Evolutionary conservation across 31 red algal genomes (phyloP).

Genomic region (Endocladia muricata): DNA sequence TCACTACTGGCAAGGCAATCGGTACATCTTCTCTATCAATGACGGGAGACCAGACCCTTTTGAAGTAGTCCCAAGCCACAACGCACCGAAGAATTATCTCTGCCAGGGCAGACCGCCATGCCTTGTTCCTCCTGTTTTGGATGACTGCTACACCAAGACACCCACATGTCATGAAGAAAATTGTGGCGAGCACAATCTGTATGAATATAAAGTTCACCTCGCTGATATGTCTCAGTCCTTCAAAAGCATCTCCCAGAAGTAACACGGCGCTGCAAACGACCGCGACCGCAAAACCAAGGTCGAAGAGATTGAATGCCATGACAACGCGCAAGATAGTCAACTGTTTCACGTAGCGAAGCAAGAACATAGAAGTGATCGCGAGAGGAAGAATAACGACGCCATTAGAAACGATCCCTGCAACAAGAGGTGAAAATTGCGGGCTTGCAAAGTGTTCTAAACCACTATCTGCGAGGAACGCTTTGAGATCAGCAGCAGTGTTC

Average conservation of each 20-base stretch:
- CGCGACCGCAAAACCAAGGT: slow-evolving; percentile 43
- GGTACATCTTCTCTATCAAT: slow-evolving; percentile 55
- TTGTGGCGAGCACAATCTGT: slow-evolving; percentile 34
- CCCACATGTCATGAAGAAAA: slow-evolving; percentile 46
- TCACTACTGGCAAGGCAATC: slow-evolving; percentile 27
- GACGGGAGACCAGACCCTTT: slow-evolving; percentile 52
- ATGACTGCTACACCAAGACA: slow-evolving; percentile 23
- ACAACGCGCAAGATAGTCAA: slow-evolving; percentile 38
- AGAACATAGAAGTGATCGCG: slow-evolving; percentile 30
- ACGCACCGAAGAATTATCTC: slow-evolving; percentile 17
- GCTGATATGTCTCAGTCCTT: slow-evolving; percentile 63
- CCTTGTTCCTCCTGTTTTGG: slow-evolving; percentile 25
- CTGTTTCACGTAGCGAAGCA: slow-evolving; percentile 40
- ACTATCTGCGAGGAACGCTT: slow-evolving; percentile 49
- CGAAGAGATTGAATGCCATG: slow-evolving; percentile 62
- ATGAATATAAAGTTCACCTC: slow-evolving; percentile 68
- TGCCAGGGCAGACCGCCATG: slow-evolving; percentile 28
- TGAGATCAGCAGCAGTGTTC: slow-evolving; percentile 45
- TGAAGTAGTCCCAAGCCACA: slow-evolving; percentile 30
- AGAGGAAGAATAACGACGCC: slow-evolving; percentile 55
- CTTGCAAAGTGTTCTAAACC: slow-evolving; percentile 58
- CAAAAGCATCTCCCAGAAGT: slow-evolving; percentile 59
- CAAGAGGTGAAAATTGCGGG: slow-evolving; percentile 51
- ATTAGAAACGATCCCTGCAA: slow-evolving; percentile 61
- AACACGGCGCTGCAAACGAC: slow-evolving; percentile 33